Evolutionary conservation across 1,284 basidiomycete genomes (phyloP), one percentile per base, ranked within the genome.

Genomic region (Quambalaria eucalypti): DNA sequence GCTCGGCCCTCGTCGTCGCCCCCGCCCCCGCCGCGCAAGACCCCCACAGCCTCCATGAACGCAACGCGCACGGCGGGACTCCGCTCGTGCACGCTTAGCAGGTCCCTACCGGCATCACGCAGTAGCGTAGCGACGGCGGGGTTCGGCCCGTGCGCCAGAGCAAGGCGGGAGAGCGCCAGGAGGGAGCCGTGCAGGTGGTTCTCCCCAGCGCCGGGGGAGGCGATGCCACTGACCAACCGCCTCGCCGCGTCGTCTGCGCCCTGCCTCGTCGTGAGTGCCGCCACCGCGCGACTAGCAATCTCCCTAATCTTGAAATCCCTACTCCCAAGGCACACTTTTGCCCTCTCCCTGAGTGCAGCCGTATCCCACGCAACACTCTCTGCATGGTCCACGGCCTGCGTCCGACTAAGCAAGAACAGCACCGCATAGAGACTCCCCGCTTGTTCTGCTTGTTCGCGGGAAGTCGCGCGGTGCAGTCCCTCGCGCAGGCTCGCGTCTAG

Each of bases 261-360:
- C 16, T 4, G 16, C 10, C 36, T 39, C 4, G 36, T 39, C 36
- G 36, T 39, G 16, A 39, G 21, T 3, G 36, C 16, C 16, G 16
- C 21, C 5, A n/a, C 16, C 5, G 36, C 36, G 16, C 36, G 36
- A 39, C 36, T 39, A 9, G 62, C 57, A 8, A 63, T 55, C 50
- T 62, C 59, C 36, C 71, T 57, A 10, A 73, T 55, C 57, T 68
- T 66, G 62, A 62, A 64, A 1, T 66, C 57, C 25, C 56, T 57
- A 56, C 69, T 67, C 4, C 38, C 38, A 2, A 60, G 50, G 50
- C 68, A 73, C 6, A 28, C 51, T 19, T 54, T 57, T 2, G 69
- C 48, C n/a, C 61, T 29, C 12, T 51, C 46, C 10, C 54, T 51
- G n/a, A 64, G 52, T 1, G 7, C 31, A 4, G 53, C 49, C 50